Conservation (phyloP, 2,329 filamentous ascomycete species). For the Westerdykella aurantiaca region DNA sequence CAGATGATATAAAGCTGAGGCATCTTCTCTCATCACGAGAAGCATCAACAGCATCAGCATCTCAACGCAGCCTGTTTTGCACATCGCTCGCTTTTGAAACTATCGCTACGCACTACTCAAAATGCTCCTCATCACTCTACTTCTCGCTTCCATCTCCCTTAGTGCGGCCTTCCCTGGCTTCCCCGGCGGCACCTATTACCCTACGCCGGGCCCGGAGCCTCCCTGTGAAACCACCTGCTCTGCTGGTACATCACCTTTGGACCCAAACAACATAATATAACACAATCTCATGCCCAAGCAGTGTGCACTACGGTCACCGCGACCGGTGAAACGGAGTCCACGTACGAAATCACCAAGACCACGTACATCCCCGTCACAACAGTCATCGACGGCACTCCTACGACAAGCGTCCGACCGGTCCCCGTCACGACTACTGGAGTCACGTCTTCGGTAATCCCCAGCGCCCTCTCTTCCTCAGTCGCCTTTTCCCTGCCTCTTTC, state of each 20-base stretch:
- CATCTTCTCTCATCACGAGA: too few relatives aligned
- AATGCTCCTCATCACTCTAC: conserved; percentile 1
- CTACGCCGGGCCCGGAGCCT: conserved; percentile 2
- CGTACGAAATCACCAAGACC: conserved; percentile 14
- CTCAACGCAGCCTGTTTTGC: too few relatives aligned
- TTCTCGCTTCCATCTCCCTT: conserved; percentile 15
- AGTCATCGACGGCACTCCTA: conserved; percentile 4
- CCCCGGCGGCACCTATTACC: conserved; percentile 7
- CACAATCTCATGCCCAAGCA: background rate
- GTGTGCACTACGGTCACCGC: conserved; percentile 13
- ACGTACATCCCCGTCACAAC: conserved; percentile 10
- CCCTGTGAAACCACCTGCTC: conserved; percentile 12
- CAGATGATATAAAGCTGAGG: too few relatives aligned
- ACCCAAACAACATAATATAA: background rate
- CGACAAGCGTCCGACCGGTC: conserved; percentile 7
- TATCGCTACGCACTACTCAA: too few relatives aligned
- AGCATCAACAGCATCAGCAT: too few relatives aligned
- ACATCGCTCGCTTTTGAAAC: too few relatives aligned
- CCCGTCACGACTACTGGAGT: conserved; percentile 9
- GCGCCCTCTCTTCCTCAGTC: too few relatives aligned
- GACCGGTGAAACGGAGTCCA: conserved; percentile 5
- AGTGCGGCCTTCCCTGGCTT: conserved; percentile 7
- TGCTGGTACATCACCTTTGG: conserved; percentile 6
- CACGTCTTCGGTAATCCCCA: conserved; percentile 4
- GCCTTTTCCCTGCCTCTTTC: too few relatives aligned